Conservation (phyloP, 2,329 filamentous ascomycete species). For the Clathrospora elynae region DNA sequence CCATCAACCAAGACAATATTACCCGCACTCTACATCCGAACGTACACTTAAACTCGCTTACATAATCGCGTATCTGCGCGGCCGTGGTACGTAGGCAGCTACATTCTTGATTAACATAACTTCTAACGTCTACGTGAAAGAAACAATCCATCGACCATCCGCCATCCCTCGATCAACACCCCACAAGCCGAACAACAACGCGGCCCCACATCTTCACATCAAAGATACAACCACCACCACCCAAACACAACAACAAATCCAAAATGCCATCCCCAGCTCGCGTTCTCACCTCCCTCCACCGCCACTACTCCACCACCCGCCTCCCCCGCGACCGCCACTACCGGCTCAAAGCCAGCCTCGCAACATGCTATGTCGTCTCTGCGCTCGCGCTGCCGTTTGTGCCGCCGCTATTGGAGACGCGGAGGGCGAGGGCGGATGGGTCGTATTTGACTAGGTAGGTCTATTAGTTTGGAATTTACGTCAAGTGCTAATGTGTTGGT, state of each 20-base stretch:
- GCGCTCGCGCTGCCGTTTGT: slow-evolving; percentile 50
- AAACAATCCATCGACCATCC: no score
- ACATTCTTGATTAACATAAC: not conserved
- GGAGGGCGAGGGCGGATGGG: slow-evolving; percentile 46
- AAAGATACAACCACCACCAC: no score
- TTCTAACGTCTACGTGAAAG: not conserved
- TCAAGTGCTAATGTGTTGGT: slow-evolving; percentile 5
- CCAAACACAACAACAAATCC: not conserved
- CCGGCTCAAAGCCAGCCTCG: slow-evolving; percentile 43
- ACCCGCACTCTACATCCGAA: no score
- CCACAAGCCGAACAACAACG: not conserved
- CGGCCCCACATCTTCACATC: not conserved
- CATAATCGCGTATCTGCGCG: no score
- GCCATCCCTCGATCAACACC: slow-evolving; percentile 2
- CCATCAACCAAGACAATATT: no score
- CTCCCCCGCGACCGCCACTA: slow-evolving; percentile 44
- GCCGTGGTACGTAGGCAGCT: no score
- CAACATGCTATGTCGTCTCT: slow-evolving; percentile 46
- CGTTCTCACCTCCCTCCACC: slow-evolving; percentile 37
- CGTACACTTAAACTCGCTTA: no score
- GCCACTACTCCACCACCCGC: slow-evolving; percentile 44
- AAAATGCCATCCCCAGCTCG: slow-evolving; percentile 43
- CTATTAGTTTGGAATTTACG: not conserved
- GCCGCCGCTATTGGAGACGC: slow-evolving; percentile 46
- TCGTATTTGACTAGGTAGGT: slow-evolving; percentile 46